Evolutionary conservation across 768 basidiomycete genomes (phyloP), one percentile per base, ranked within the genome.

Genomic region (Ramaria rubella): DNA sequence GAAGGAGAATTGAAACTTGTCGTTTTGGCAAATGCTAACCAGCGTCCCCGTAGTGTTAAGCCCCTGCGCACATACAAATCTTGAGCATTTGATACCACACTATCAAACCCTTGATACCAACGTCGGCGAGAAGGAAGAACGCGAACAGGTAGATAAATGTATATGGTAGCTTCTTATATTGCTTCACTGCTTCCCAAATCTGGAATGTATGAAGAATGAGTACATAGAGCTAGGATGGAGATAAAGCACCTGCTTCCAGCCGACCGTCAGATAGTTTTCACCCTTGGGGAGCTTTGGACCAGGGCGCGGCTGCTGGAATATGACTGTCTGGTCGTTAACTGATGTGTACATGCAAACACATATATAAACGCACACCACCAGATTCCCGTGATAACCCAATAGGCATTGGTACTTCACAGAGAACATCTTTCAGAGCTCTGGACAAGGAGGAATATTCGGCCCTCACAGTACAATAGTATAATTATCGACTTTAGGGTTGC

Each of bases 291-390:
- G 72, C 12, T 82, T 71, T 52, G 90, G 87, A 0, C 91, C 91
- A 2, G 87, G 85, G 8, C 91, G 82, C n/a, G 84, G 87, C 64
- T 88, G 80, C 66, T 94, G 91, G 67, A 82, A 91, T 49, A 92
- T 79, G 62, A 93, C 89, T 90, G 52, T 19, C 42, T 15, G 0
- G 19, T 27, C 38, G 12, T 1, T 38, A 43, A 24, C 27, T 4
- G 46, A n/a, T 5, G 23, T 15, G 24, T 17, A 3, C 46, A 6
- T 1, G 40, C n/a, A 27, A 48, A 11, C 15, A 27, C 44, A 6
- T 17, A 15, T 24, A 21, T 49, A 36, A 1, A 70, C 85, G 48
- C 70, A 90, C 88, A 90, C 91, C 91, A 94, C 83, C 91, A 93
- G 49, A 91, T 82, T 7, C 90, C 90, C 8, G 77, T 74, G 1